Conservation (phyloP, 2,329 filamentous ascomycete genomes). For the Clarireedia homoeocarpa region DNA sequence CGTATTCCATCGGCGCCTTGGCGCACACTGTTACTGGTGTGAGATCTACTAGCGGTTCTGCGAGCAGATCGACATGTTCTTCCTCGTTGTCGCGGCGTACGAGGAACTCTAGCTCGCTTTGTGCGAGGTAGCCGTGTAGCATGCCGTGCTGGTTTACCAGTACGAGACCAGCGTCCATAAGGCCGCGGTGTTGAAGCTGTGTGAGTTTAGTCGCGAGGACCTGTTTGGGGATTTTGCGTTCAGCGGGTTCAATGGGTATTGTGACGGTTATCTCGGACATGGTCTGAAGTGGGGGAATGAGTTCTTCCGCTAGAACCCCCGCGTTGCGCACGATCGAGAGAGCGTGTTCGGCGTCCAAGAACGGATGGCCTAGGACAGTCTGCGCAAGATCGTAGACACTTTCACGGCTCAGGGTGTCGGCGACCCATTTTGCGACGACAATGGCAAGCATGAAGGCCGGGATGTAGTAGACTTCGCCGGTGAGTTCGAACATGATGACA, state of each 20-base stretch:
- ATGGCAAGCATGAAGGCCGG: constrained; percentile 53
- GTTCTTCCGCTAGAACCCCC: constrained; percentile 34
- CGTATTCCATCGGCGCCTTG: constrained; percentile 49
- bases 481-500: constrained; percentile 56
- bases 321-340: constrained; percentile 34
- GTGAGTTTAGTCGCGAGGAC: constrained; percentile 38
- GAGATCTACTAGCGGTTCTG: constrained; percentile 41
- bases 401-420: constrained; percentile 44
- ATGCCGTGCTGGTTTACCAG: constrained; percentile 41
- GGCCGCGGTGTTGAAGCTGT: constrained; percentile 39
- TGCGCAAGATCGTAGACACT: constrained; percentile 54
- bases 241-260: constrained; percentile 33
- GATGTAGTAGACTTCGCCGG: constrained; percentile 49
- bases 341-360: constrained; percentile 45
- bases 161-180: constrained; percentile 51
- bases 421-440: constrained; percentile 50
- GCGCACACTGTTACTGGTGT: constrained; percentile 43
- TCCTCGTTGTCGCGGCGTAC: constrained; percentile 27
- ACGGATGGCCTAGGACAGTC: constrained; percentile 49
- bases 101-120: constrained; percentile 45
- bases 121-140: constrained; percentile 46
- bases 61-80: constrained; percentile 28
- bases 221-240: constrained; percentile 35
- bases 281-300: constrained; percentile 45
- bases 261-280: constrained; percentile 46